These are phyloP conservation scores for Suillus decipiens DNA, from an alignment of 768 basidiomycete species.

Conservation along the genomic window DNA sequence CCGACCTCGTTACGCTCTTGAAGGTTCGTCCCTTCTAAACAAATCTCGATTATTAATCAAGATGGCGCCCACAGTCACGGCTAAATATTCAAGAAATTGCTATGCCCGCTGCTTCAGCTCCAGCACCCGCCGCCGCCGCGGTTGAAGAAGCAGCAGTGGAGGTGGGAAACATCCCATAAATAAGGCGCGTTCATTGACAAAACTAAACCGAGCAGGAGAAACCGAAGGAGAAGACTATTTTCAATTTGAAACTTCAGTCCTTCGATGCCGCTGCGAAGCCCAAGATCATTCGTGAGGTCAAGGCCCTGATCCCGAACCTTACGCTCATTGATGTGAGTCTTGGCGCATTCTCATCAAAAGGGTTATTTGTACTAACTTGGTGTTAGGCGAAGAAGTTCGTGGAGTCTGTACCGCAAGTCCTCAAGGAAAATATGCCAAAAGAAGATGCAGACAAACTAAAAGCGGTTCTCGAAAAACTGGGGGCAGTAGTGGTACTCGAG, in stretches of 20 bases:
- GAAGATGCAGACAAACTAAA: conserved; percentile 98
- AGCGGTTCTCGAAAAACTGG: conserved; percentile 85
- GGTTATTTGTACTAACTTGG: conserved; percentile 3
- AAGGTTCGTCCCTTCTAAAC: conserved; percentile 57
- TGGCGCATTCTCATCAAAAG: neutral
- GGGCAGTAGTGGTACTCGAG: conserved; percentile 85
- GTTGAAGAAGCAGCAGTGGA: conserved; percentile 64
- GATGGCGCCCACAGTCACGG: conserved; percentile 55
- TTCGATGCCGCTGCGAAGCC: conserved; percentile 92
- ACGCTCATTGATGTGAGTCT: conserved; percentile 91
- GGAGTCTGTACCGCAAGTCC: conserved; percentile 86
- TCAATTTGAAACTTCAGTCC: conserved; percentile 92
- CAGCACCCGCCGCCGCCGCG: conserved; percentile 57
- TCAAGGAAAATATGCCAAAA: conserved; percentile 95
- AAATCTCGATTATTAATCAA: conserved; percentile 5
- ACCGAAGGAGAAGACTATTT: conserved; percentile 98
- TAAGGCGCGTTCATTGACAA: neutral
- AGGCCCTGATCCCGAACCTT: conserved; percentile 92
- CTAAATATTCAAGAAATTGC: conserved; percentile 98
- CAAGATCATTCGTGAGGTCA: conserved; percentile 97
- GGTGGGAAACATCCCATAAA: conserved; percentile 41
- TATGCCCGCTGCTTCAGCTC: conserved; percentile 75
- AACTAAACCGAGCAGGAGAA: conserved; percentile 60
- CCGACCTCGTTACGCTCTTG: conserved; percentile 88
- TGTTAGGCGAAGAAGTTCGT: conserved; percentile 98